Percentiles rank a stretch among this genome's conserved stretches.
phyloP scores from a whole-genome alignment of 495 filamentous ascomycete species.

The Penicillium cinerascens region DNA sequence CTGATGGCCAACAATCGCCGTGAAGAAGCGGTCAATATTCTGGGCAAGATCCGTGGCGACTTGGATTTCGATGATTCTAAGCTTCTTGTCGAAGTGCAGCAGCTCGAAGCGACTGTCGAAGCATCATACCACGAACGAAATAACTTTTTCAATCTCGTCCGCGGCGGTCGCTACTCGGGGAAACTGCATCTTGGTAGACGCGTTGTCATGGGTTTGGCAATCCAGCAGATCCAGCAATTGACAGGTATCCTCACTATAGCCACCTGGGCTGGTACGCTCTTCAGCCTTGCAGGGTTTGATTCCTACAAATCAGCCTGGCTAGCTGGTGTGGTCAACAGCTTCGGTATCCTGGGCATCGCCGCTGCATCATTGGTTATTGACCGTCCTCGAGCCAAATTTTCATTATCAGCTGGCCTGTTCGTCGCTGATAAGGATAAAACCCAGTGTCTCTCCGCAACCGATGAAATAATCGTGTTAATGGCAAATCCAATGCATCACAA shows the following conservation, averaged over 20 bases:
- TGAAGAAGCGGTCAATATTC: conserved; percentile 28
- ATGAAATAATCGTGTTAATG: neutral
- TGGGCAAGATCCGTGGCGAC: conserved; percentile 15
- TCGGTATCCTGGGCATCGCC: conserved; percentile 5
- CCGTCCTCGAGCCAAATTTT: neutral
- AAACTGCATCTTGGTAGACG: conserved; percentile 9
- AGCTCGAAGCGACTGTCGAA: conserved; percentile 7
- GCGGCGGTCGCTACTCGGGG: conserved; percentile 4
- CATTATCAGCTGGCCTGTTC: neutral
- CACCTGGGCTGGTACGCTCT: conserved; percentile 5
- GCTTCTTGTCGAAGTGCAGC: conserved; percentile 2
- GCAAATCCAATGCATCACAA: neutral
- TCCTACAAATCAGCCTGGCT: conserved; percentile 6
- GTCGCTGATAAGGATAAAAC: neutral
- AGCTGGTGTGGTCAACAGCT: conserved; percentile 7
- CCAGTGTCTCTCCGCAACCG: neutral
- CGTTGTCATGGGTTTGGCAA: conserved; percentile 6
- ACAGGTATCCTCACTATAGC: conserved; percentile 8
- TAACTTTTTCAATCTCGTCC: conserved; percentile 5
- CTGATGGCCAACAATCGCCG: conserved; percentile 32
- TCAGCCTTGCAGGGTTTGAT: conserved; percentile 5
- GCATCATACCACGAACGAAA: conserved; percentile 8
- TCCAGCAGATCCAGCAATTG: conserved; percentile 6
- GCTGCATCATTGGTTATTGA: conserved; percentile 7
- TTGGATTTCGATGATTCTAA: conserved; percentile 2